A percentile compares a stretch with the other conserved stretches of the same genome.
Conservation (phyloP, 371 early-diverging fungal genomes). For the Choanephora cucurbitarum region DNA sequence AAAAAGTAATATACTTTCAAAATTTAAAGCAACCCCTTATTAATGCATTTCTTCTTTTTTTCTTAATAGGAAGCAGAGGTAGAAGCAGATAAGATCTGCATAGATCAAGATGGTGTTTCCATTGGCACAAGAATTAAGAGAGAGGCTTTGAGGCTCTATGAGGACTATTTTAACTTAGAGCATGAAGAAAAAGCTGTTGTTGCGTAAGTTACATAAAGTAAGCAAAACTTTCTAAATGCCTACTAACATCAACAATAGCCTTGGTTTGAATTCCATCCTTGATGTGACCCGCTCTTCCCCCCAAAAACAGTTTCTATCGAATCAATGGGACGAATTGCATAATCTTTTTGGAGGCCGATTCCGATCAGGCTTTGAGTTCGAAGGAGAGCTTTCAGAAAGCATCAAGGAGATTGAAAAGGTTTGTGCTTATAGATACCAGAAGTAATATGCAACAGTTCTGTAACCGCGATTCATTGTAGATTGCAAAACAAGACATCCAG, state of each 20-base stretch:
- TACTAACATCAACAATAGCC: slow-evolving; percentile 4
- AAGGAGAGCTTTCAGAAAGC: not conserved
- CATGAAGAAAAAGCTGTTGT: not conserved
- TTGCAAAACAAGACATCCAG: too few species aligned
- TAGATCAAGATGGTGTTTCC: slow-evolving; percentile 6
- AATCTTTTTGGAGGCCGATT: not conserved
- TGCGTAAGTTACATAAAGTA: slow-evolving; percentile 4
- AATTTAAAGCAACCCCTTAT: not conserved
- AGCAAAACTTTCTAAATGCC: slow-evolving; percentile 1
- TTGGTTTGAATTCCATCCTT: not conserved
- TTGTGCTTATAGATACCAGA: slow-evolving; percentile 3
- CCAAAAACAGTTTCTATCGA: not conserved
- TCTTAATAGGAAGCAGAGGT: not conserved
- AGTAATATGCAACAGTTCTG: too few species aligned
- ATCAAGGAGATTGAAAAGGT: not conserved
- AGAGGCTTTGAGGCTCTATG: slow-evolving; percentile 1
- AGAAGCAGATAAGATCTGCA: slow-evolving; percentile 1
- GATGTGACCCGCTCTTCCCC: not conserved
- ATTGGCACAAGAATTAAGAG: not conserved
- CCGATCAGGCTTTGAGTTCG: not conserved
- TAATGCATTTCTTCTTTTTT: not conserved
- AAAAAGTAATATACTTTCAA: too few species aligned
- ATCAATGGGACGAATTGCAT: not conserved
- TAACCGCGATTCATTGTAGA: too few species aligned
- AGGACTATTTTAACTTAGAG: not conserved